Conservation (phyloP, 2,329 filamentous ascomycete genomes). For the Fusarium tuaranense region DNA sequence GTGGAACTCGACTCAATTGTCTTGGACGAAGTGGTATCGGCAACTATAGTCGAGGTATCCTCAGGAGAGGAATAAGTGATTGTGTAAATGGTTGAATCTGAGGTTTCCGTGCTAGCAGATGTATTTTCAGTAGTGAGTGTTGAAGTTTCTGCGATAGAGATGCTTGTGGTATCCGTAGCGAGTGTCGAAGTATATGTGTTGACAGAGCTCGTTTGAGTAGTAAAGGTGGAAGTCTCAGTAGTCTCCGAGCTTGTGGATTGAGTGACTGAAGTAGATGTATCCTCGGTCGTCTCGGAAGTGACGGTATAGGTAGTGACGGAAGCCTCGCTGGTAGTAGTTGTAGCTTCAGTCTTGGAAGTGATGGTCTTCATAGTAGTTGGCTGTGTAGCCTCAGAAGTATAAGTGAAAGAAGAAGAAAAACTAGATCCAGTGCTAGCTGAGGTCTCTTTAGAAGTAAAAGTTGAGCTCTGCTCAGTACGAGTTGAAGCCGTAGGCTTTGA, state of each 20-base stretch:
- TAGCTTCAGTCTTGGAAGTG: not conserved
- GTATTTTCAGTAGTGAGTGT: not conserved
- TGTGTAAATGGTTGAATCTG: not conserved
- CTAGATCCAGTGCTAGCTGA: not conserved
- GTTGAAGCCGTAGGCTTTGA: not conserved
- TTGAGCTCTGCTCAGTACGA: not conserved
- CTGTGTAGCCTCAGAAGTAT: not conserved
- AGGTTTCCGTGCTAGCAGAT: not conserved
- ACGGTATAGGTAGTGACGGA: slow-evolving; percentile 2
- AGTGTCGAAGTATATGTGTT: slow-evolving; percentile 2
- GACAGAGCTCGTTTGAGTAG: not conserved
- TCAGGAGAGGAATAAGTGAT: not conserved
- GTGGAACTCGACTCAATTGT: slow-evolving; percentile 6
- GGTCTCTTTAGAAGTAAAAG: not conserved
- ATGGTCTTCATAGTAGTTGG: not conserved
- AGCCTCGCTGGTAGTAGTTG: not conserved
- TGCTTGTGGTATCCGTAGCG: not conserved
- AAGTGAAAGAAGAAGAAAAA: not conserved
- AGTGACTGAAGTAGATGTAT: not conserved
- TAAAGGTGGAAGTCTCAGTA: not conserved
- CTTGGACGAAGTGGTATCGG: not conserved
- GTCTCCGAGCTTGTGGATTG: not conserved
- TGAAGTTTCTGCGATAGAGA: not conserved
- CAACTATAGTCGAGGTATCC: not conserved
- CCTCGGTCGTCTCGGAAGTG: not conserved